phyloP scores from a whole-genome alignment of 352 stramenopile species.

The Salisapilia sapeloensis region DNA sequence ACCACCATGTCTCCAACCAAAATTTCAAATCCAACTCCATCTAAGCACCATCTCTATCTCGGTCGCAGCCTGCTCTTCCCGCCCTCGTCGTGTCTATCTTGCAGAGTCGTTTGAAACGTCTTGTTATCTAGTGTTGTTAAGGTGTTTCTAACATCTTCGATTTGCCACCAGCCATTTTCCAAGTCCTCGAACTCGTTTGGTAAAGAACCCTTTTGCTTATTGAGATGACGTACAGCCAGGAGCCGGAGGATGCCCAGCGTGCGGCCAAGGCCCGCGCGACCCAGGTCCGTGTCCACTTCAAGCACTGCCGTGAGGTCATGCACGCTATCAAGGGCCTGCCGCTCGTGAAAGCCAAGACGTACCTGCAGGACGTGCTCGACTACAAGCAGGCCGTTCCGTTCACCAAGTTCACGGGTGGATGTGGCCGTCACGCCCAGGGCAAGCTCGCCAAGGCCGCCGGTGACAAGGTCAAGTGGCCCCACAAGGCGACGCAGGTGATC shows the following conservation, averaged over 20 bases:
- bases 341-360: conserved; percentile 89
- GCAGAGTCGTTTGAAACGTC: too few relatives aligned
- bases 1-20: too few relatives aligned
- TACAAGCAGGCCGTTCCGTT: conserved; percentile 98
- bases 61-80: too few relatives aligned
- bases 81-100: too few relatives aligned
- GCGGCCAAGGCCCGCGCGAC: conserved; percentile 91
- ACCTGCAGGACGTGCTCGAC: conserved; percentile 92
- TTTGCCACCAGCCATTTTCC: too few relatives aligned
- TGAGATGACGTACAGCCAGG: conserved; percentile 63
- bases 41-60: too few relatives aligned
- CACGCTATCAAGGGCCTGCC: conserved; percentile 97
- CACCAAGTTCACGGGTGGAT: conserved; percentile 97
- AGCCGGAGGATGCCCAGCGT: conserved; percentile 79
- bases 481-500: conserved; percentile 98
- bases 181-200: too few relatives aligned
- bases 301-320: conserved; percentile 98
- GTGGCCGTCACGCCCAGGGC: conserved; percentile 93
- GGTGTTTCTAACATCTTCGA: too few relatives aligned
- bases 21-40: too few relatives aligned
- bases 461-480: conserved; percentile 97
- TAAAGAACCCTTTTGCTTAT: too few relatives aligned
- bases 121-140: too few relatives aligned
- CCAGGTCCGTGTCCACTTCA: conserved; percentile 98
- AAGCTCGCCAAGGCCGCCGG: conserved; percentile 90